Conservation (phyloP, 1,139 yeast species). For the Candida frijolesensis region DNA sequence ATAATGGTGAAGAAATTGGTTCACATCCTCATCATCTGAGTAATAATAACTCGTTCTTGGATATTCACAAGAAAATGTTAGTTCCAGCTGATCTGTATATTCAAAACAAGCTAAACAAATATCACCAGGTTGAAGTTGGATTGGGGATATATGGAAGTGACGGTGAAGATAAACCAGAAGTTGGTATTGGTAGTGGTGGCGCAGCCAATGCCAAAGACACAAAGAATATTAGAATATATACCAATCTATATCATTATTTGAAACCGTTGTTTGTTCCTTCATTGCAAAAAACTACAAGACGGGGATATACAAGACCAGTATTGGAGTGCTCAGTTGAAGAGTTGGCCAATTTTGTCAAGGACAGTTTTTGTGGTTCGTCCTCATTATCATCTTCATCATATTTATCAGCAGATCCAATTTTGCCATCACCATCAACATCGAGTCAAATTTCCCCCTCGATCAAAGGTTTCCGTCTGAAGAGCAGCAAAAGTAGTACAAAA, state of each 20-base stretch:
- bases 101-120: constrained; percentile 26
- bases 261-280: constrained; percentile 20
- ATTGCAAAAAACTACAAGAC: constrained; percentile 15
- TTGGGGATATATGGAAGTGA: constrained; percentile 22
- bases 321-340: constrained; percentile 32
- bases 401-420: background rate
- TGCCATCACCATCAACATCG: background rate
- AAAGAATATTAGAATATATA: constrained; percentile 1
- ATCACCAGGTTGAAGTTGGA: constrained; percentile 23
- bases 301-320: constrained; percentile 22
- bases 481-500: background rate
- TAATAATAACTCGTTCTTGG: constrained; percentile 24
- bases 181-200: background rate
- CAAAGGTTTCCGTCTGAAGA: constrained; percentile 1
- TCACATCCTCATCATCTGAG: constrained; percentile 20
- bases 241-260: constrained; percentile 10
- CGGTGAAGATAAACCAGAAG: background rate
- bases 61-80: constrained; percentile 39
- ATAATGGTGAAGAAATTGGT: constrained; percentile 20
- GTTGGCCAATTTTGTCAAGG: constrained; percentile 28
- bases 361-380: constrained; percentile 20
- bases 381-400: background rate
- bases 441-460: background rate
- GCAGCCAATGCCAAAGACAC: constrained; percentile 1
- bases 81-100: constrained; percentile 45